These are phyloP conservation scores for Aspergillus bridgeri DNA, from an alignment of 495 filamentous ascomycete species.

Conservation along the genomic window DNA sequence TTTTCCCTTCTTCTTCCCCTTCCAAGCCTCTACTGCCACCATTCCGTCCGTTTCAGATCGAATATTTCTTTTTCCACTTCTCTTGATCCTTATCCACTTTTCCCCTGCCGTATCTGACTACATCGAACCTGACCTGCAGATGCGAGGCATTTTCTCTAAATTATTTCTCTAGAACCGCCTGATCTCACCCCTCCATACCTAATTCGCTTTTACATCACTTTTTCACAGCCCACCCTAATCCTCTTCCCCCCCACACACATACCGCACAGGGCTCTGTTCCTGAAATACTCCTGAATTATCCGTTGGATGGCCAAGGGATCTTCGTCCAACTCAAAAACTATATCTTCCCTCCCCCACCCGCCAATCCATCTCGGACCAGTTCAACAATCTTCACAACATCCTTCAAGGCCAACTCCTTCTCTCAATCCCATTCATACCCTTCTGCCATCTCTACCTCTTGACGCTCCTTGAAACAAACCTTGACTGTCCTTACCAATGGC, in stretches of 20 bases:
- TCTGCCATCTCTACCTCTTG: constrained; percentile 1
- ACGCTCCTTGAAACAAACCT: not conserved
- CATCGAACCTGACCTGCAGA: constrained; percentile 11
- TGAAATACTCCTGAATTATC: constrained; percentile 15
- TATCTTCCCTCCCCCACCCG: constrained; percentile 20
- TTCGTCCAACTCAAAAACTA: constrained; percentile 17
- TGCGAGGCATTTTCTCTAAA: constrained; percentile 17
- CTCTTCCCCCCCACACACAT: constrained; percentile 18
- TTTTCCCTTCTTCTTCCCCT: not conserved
- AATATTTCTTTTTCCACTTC: constrained; percentile 5
- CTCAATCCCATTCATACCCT: not conserved
- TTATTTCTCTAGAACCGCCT: constrained; percentile 14
- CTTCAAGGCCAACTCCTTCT: constrained; percentile 8
- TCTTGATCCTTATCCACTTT: not conserved
- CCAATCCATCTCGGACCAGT: constrained; percentile 17
- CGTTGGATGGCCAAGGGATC: constrained; percentile 12
- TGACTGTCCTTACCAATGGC: not conserved
- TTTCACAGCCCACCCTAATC: constrained; percentile 24
- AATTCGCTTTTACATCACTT: constrained; percentile 7
- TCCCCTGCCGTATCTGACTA: constrained; percentile 10
- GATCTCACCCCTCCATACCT: constrained; percentile 5
- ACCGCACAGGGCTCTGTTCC: constrained; percentile 12
- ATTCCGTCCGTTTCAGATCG: constrained; percentile 14
- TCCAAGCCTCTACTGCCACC: constrained; percentile 6
- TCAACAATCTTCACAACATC: constrained; percentile 15